These are phyloP conservation scores for Thermomyces lanuginosus DNA, from an alignment of 2,329 filamentous ascomycete species.

Conservation along the genomic window DNA sequence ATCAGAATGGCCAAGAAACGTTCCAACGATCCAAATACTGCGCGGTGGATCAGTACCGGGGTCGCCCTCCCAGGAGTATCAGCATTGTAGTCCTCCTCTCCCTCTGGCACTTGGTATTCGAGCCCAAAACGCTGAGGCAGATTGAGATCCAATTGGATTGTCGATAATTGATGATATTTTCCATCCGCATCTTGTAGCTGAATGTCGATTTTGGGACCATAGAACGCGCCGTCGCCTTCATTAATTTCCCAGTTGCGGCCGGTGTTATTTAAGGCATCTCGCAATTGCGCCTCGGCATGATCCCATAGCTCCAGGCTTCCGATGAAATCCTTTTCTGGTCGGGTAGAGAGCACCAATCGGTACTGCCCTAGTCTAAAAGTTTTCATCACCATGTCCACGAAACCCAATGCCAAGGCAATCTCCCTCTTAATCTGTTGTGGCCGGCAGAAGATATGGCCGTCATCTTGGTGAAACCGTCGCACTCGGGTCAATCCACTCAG, in stretches of 20 bases:
- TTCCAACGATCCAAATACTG: slow-evolving; percentile 70
- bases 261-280: slow-evolving; percentile 43
- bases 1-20: slow-evolving; percentile 72
- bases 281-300: slow-evolving; percentile 50
- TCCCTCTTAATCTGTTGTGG: slow-evolving; percentile 59
- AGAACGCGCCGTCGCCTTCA: slow-evolving; percentile 73
- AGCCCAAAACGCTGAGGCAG: slow-evolving; percentile 67
- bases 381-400: slow-evolving; percentile 55
- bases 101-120: slow-evolving; percentile 45
- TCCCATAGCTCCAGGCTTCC: slow-evolving; percentile 56
- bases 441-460: slow-evolving; percentile 79
- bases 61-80: slow-evolving; percentile 40
- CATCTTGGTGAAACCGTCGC: slow-evolving; percentile 76
- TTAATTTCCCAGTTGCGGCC: slow-evolving; percentile 59
- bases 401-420: slow-evolving; percentile 56
- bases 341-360: slow-evolving; percentile 60
- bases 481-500: slow-evolving; percentile 70
- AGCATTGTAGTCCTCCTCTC: slow-evolving; percentile 25
- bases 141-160: slow-evolving; percentile 81
- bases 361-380: slow-evolving; percentile 58
- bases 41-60: slow-evolving; percentile 71
- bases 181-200: slow-evolving; percentile 63
- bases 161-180: slow-evolving; percentile 78
- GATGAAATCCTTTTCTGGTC: slow-evolving; percentile 61
- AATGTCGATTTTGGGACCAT: slow-evolving; percentile 84